Percentiles rank a stretch among this genome's conserved stretches.
phyloP scores from a whole-genome alignment of 2,329 filamentous ascomycete species.

The Metarhizium sp. region DNA sequence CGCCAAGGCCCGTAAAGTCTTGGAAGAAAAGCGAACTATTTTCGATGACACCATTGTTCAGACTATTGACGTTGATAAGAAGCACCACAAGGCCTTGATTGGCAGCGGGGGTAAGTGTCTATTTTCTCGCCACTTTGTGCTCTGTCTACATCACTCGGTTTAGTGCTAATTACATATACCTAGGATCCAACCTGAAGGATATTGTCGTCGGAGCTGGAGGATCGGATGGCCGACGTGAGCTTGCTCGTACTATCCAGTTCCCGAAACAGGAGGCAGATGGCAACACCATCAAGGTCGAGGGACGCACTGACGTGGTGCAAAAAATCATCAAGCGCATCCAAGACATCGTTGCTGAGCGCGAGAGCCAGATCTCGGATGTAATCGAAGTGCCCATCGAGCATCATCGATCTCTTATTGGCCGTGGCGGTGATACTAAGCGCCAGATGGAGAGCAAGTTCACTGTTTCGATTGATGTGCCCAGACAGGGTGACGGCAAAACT shows the following conservation, averaged over 20 bases:
- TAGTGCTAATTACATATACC: slow-evolving; percentile 3
- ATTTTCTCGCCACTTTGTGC: neutral
- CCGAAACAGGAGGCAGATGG: slow-evolving; percentile 79
- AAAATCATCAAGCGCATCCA: slow-evolving; percentile 80
- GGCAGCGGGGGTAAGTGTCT: slow-evolving; percentile 67
- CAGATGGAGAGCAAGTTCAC: slow-evolving; percentile 79
- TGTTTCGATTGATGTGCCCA: slow-evolving; percentile 82
- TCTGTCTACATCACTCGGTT: neutral
- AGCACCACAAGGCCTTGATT: slow-evolving; percentile 84
- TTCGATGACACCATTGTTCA: slow-evolving; percentile 86
- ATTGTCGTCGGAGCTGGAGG: slow-evolving; percentile 85
- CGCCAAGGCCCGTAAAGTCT: slow-evolving; percentile 79
- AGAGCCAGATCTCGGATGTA: slow-evolving; percentile 69
- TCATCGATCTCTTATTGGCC: slow-evolving; percentile 84
- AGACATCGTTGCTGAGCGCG: slow-evolving; percentile 70
- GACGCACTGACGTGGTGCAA: slow-evolving; percentile 73
- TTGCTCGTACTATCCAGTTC: slow-evolving; percentile 89
- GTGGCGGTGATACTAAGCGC: slow-evolving; percentile 79
- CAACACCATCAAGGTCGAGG: slow-evolving; percentile 80
- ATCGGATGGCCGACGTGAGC: slow-evolving; percentile 72
- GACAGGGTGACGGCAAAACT: slow-evolving; percentile 75
- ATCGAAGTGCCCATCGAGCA: slow-evolving; percentile 83
- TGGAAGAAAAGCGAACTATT: slow-evolving; percentile 75
- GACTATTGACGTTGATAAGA: slow-evolving; percentile 85
- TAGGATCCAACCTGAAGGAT: slow-evolving; percentile 74